phyloP scores from a whole-genome alignment of 2,329 filamentous ascomycete genomes.

The Botryotinia calthae region DNA sequence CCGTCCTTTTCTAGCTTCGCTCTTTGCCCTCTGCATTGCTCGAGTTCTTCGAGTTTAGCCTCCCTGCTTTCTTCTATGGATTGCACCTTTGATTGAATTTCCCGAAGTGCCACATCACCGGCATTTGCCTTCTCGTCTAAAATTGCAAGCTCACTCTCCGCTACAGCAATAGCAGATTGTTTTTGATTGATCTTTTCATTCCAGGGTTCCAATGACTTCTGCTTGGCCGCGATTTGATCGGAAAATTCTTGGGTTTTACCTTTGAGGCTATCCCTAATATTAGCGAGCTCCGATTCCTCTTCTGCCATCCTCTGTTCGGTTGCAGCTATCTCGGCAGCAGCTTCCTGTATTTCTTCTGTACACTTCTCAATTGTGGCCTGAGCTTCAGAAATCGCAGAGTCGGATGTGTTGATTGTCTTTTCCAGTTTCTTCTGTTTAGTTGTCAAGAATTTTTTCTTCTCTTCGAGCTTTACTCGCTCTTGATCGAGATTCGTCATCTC shows the following conservation, averaged over 20 bases:
- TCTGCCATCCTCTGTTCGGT: constrained; percentile 73
- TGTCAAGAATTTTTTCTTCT: constrained; percentile 90
- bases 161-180: constrained; percentile 88
- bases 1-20: constrained; percentile 71
- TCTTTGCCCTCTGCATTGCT: constrained; percentile 72
- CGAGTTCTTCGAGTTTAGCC: constrained; percentile 70
- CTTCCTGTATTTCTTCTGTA: constrained; percentile 72
- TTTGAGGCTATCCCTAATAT: constrained; percentile 83
- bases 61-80: constrained; percentile 68
- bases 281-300: constrained; percentile 78
- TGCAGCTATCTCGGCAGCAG: constrained; percentile 68
- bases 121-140: constrained; percentile 86
- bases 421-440: constrained; percentile 95
- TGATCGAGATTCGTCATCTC: constrained; percentile 93
- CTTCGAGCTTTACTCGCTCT: constrained; percentile 94
- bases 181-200: constrained; percentile 96
- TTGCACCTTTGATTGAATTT: constrained; percentile 75
- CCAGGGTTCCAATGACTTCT: constrained; percentile 95
- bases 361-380: constrained; percentile 76
- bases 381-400: constrained; percentile 71
- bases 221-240: constrained; percentile 86
- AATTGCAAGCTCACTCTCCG: constrained; percentile 91
- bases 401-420: constrained; percentile 76
- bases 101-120: constrained; percentile 77
- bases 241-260: constrained; percentile 95